Evolutionary conservation across 2,329 filamentous ascomycete genomes (phyloP).

Genomic region (Aspergillus sojae): DNA sequence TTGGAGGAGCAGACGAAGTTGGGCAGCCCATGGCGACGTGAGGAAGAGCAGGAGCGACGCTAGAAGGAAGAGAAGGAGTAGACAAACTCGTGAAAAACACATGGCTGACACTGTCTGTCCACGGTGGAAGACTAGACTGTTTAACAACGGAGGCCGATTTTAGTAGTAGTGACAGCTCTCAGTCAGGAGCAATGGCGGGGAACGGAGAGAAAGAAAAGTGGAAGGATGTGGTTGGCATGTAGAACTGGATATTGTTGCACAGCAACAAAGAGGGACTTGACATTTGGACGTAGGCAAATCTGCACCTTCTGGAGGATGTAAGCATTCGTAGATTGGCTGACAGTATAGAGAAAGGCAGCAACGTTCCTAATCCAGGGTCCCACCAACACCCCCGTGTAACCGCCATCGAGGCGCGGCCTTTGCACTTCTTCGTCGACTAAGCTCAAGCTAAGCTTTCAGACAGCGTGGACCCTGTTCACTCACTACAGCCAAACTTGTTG

Average conservation of each 20-base stretch:
- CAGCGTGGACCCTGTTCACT: background rate
- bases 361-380: background rate
- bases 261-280: background rate
- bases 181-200: background rate
- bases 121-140: background rate
- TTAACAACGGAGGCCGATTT: background rate
- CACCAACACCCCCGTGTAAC: background rate
- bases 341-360: background rate
- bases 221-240: background rate
- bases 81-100: background rate
- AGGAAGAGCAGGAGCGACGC: background rate
- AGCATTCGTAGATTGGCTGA: background rate
- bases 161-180: too few species aligned
- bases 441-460: background rate
- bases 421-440: background rate
- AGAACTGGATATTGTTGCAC: background rate
- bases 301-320: background rate
- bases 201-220: background rate
- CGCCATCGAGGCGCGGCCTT: background rate
- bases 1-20: constrained; percentile 9
- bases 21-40: background rate
- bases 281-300: background rate
- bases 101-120: background rate
- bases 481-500: background rate
- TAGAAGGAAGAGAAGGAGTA: background rate